Percentiles rank a stretch among this genome's conserved stretches.
These are phyloP conservation scores for Fusarium sp. DNA, from an alignment of 2,329 filamentous ascomycete species.

Conservation along the genomic window DNA sequence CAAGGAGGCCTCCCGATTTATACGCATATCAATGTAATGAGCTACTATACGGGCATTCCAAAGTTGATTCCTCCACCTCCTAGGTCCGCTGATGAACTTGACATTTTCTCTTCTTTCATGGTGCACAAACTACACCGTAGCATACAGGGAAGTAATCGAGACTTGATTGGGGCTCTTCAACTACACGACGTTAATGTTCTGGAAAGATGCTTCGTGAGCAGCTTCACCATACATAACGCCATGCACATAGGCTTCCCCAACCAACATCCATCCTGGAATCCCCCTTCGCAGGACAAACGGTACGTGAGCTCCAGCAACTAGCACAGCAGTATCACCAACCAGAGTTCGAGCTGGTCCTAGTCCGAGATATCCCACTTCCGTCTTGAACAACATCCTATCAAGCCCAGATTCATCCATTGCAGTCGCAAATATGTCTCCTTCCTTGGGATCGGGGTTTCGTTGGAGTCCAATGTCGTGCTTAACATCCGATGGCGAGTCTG, in stretches of 20 bases:
- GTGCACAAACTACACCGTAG: background rate
- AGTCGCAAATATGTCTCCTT: slow-evolving; percentile 16
- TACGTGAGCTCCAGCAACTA: slow-evolving; percentile 13
- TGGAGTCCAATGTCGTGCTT: slow-evolving; percentile 5
- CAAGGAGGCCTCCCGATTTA: too few species aligned
- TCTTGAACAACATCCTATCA: background rate
- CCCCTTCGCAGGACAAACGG: background rate
- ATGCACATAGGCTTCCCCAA: slow-evolving; percentile 9
- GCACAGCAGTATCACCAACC: background rate
- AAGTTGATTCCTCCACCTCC: too few species aligned
- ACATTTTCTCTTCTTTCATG: background rate
- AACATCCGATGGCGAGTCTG: background rate
- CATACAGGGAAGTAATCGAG: background rate
- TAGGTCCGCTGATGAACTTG: too few species aligned
- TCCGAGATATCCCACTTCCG: slow-evolving; percentile 3
- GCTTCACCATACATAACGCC: slow-evolving; percentile 2
- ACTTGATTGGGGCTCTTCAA: background rate
- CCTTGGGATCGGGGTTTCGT: background rate
- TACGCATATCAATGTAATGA: too few species aligned
- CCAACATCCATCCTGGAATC: background rate
- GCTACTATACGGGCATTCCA: too few species aligned
- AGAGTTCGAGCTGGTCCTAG: background rate
- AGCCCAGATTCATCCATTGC: slow-evolving; percentile 7
- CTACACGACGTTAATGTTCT: background rate
- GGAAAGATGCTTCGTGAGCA: background rate